phyloP scores from a whole-genome alignment of 2,329 filamentous ascomycete species.

The Alternaria sp. region DNA sequence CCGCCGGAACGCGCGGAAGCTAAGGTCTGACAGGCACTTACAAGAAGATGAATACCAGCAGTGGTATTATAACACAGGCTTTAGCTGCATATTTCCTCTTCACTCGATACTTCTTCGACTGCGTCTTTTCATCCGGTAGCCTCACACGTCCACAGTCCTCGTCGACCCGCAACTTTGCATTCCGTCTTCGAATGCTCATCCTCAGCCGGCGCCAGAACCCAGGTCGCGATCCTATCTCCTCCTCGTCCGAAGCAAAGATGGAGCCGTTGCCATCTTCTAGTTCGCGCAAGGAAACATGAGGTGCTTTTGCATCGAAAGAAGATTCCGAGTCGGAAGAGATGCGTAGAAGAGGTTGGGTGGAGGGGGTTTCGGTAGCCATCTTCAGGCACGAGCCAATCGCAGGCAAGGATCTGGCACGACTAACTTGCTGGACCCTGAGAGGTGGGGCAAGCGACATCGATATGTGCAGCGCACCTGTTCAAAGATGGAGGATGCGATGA shows the following conservation, averaged over 20 bases:
- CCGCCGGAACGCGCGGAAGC: conserved; percentile 18
- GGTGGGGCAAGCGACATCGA: conserved; percentile 7
- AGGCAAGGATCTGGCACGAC: conserved; percentile 6
- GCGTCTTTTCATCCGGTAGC: conserved; percentile 30
- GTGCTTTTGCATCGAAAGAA: conserved; percentile 13
- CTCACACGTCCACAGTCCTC: conserved; percentile 17
- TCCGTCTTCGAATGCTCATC: conserved; percentile 37
- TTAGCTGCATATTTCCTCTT: conserved; percentile 26
- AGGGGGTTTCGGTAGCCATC: conserved; percentile 28
- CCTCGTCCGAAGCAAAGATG: conserved; percentile 21
- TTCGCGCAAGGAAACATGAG: conserved; percentile 23
- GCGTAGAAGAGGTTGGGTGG: conserved; percentile 28
- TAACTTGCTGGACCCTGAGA: conserved; percentile 6
- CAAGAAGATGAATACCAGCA: conserved; percentile 40
- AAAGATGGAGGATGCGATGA: not conserved
- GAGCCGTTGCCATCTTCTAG: conserved; percentile 36
- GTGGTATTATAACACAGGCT: conserved; percentile 24
- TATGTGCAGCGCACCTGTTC: not conserved
- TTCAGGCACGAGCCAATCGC: conserved; percentile 32
- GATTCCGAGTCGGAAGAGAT: conserved; percentile 27
- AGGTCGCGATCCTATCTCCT: conserved; percentile 13
- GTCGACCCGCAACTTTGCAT: conserved; percentile 17
- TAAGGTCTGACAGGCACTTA: conserved; percentile 28
- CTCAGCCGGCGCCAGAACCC: conserved; percentile 37
- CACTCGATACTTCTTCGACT: conserved; percentile 17